Conservation (phyloP, 495 filamentous ascomycete genomes). For the Penicillium odoratum region DNA sequence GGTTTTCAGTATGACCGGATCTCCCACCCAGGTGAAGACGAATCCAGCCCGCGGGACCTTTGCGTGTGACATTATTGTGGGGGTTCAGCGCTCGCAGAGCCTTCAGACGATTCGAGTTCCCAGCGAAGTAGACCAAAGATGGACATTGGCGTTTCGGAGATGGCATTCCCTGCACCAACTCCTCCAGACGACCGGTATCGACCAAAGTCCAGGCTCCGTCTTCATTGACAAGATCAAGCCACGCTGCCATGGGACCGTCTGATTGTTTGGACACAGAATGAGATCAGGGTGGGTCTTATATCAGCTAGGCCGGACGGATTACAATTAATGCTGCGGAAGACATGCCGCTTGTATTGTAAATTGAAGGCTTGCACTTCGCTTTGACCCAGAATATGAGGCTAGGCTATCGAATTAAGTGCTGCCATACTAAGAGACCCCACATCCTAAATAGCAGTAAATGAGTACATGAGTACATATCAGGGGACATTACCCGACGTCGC, state of each 20-base stretch:
- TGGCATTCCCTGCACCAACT: not conserved
- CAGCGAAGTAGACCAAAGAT: slow-evolving; percentile 13
- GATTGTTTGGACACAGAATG: not conserved
- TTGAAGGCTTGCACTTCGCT: too few relatives aligned
- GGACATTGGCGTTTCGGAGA: not conserved
- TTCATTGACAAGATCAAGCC: slow-evolving; percentile 1
- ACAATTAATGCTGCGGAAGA: not conserved
- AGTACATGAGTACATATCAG: too few relatives aligned
- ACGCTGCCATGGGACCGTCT: not conserved
- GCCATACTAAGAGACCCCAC: too few relatives aligned
- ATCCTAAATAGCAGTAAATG: too few relatives aligned
- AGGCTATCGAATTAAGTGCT: too few relatives aligned
- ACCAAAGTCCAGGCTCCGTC: not conserved
- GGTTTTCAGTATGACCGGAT: slow-evolving; percentile 4
- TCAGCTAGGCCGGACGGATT: not conserved
- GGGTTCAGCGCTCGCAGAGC: slow-evolving; percentile 17
- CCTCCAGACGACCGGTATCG: slow-evolving; percentile 1
- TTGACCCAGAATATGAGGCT: too few relatives aligned
- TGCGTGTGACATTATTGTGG: slow-evolving; percentile 22
- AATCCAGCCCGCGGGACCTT: slow-evolving; percentile 5
- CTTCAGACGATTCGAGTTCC: slow-evolving; percentile 11
- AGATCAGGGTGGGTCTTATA: not conserved
- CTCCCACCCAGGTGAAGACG: slow-evolving; percentile 11
- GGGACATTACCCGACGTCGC: too few relatives aligned
- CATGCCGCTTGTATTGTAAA: not conserved